Evolutionary conservation across 192 early-diverging fungal genomes (phyloP).

Genomic region (Gaertneriomyces sp.): DNA sequence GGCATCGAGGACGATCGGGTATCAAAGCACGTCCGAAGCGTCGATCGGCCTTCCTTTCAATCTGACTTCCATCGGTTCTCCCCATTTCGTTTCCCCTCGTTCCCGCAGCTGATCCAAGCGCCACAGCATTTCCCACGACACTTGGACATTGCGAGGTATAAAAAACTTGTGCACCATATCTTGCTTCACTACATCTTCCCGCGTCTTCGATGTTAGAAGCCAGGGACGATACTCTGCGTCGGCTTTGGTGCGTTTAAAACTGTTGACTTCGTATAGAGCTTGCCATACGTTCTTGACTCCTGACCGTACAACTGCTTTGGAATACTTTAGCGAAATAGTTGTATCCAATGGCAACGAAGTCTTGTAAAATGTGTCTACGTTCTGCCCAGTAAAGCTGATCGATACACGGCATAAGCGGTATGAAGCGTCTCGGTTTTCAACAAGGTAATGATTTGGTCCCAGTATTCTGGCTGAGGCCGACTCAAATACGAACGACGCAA

Average conservation of each 20-base stretch:
- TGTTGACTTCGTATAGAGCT: constrained; percentile 6
- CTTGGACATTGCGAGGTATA: constrained; percentile 7
- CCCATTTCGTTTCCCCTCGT: too few species aligned
- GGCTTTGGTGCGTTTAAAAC: not conserved
- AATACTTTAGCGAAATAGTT: not conserved
- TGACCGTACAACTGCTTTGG: not conserved
- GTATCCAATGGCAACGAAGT: not conserved
- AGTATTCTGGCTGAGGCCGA: constrained; percentile 10
- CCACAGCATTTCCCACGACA: constrained; percentile 5
- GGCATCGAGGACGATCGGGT: too few species aligned
- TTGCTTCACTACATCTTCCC: constrained; percentile 7
- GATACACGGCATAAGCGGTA: constrained; percentile 4
- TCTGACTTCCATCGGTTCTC: too few species aligned
- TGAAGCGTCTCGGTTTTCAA: not conserved
- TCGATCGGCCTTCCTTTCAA: too few species aligned
- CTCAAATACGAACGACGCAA: constrained; percentile 8
- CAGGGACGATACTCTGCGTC: constrained; percentile 17
- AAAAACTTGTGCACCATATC: constrained; percentile 10
- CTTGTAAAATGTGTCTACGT: not conserved
- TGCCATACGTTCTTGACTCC: not conserved
- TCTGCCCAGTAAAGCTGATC: not conserved
- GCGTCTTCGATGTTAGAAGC: not conserved
- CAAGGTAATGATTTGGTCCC: constrained; percentile 17
- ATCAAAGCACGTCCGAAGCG: too few species aligned
- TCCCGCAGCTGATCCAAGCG: too few species aligned